These are phyloP conservation scores for Leccinellum albellum DNA, from an alignment of 768 basidiomycete species.

Conservation along the genomic window DNA sequence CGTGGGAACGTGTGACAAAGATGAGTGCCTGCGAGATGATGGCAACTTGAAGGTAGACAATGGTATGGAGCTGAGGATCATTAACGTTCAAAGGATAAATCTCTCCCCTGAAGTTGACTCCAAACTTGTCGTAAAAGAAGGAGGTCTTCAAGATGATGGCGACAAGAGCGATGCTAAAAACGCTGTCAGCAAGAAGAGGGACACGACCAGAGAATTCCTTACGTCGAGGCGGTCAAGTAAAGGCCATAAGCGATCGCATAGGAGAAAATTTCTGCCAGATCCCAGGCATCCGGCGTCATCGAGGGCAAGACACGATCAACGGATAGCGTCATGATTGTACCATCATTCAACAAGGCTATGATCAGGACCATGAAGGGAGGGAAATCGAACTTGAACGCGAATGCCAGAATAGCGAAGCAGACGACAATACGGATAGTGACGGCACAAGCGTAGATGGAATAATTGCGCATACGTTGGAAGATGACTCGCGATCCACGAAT, in stretches of 20 bases:
- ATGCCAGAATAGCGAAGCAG: slow-evolving; percentile 93
- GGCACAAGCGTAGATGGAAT: slow-evolving; percentile 94
- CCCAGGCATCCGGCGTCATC: slow-evolving; percentile 91
- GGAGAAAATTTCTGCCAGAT: slow-evolving; percentile 92
- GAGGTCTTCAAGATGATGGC: slow-evolving; percentile 79
- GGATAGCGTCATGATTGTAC: slow-evolving; percentile 98
- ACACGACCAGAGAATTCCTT: slow-evolving; percentile 29
- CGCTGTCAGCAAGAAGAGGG: slow-evolving; percentile 8
- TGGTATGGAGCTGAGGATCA: slow-evolving; percentile 78
- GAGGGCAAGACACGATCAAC: slow-evolving; percentile 95
- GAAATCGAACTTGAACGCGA: slow-evolving; percentile 97
- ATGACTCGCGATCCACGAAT: slow-evolving; percentile 98
- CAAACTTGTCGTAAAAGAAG: slow-evolving; percentile 87
- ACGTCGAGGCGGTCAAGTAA: slow-evolving; percentile 92
- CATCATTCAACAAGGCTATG: slow-evolving; percentile 95
- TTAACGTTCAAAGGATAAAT: slow-evolving; percentile 36
- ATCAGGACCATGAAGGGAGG: slow-evolving; percentile 99
- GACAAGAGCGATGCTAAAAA: slow-evolving; percentile 66
- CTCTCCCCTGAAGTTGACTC: slow-evolving; percentile 50
- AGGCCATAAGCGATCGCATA: slow-evolving; percentile 95
- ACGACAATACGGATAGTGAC: slow-evolving; percentile 99
- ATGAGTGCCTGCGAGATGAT: slow-evolving; percentile 99
- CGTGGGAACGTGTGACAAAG: slow-evolving; percentile 91
- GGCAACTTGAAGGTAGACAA: slow-evolving; percentile 94
- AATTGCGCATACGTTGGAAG: slow-evolving; percentile 99